Base-by-base conservation (phyloP, 306 rosid species). In the Ormosia emarginata region DNA sequence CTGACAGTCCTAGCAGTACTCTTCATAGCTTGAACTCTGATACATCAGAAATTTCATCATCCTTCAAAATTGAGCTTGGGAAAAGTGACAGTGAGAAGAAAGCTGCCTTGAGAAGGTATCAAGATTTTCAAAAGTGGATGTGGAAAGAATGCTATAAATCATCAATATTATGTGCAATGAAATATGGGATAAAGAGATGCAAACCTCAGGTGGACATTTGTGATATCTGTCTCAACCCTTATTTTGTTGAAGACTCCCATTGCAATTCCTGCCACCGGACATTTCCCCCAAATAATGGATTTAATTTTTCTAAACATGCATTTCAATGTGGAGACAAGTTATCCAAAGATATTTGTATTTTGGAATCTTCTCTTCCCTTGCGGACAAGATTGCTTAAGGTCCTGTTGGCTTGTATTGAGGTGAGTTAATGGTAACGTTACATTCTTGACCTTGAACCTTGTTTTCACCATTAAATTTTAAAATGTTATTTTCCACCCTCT, bases 61-160 rank as follows among this genome's bases (percentile, higher is more conserved):
- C 99, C 67, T 93, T 96, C 84, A 86, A 87, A 83, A 83, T 96
- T 79, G 97, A 96, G 83, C 92, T 96, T 52, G 92, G 92, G 73
- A 88, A 88, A 87, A 91, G 77, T 84, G 97, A 93, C 50, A 79
- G 80, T 15, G 98, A 96, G 89, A 96, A 88, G 89, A 88, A 81
- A 78, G 89, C 92, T 83, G 88, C 97, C 75, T 67, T 89, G 87
- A 89, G 78, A 87, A 91, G 94, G 82, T 96, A 90, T 87, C 93
- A 89, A 78, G 98, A 96, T 85, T 91, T 93, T 84, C 97, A 93
- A 56, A 92, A 90, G 90, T 93, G 99, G 99, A 77, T 88, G 85
- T 92, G 93, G 96, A 91, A 90, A 75, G 98, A 93, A 79, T 90
- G 97, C 88, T 89, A 86, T 30, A 87, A 86, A 86, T 67, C 92